Base-by-base conservation (phyloP, 306 rosid genomes). In the Cotoneaster glaucophyllus region DNA sequence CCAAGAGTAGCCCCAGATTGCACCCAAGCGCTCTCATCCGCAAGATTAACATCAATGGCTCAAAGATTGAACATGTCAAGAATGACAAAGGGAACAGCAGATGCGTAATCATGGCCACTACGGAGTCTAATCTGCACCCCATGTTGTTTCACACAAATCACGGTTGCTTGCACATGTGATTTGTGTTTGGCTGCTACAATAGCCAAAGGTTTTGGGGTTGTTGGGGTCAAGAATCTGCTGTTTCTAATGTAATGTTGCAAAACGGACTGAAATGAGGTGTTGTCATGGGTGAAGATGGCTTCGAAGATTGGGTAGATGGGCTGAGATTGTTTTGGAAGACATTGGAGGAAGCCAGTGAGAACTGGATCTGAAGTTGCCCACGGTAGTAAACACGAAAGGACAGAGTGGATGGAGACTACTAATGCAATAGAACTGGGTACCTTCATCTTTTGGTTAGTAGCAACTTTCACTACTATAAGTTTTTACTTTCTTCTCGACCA, bases 31-130 rank as follows among this genome's bases (percentile, higher is more conserved):
- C 66, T 66, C 59, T 74, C 74, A 11, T 22, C 32, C 1, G 26
- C 15, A 1, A 74, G 28, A n/a, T 75, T 18, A 12, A 81, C 32
- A 15, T 64, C n/a, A 28, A 81, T 78, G 41, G 73, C 21, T 24
- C 85, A 64, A 18, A 81, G 68, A 64, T 78, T 75, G 65, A 84
- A 75, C 81, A 81, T 24, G 62, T 84, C 85, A 17, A 84, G 78
- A 28, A 84, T 3, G 50, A 74, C 1, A n/a, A 84, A 84, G 1
- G 83, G 83, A 9, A 39, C 24, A 5, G 54, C 12, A 0, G 83
- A 80, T 13, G 80, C 63, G 1, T 67, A 85, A 29, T 85, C 88
- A 10, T 85, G 88, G 29, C 86, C 88, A 29, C 86, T 80, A 11
- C 86, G 79, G 73, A 80, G 74, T 71, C 80, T 61, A 19, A 82